Evolutionary conservation across 2,329 filamentous ascomycete genomes (phyloP).

Genomic region (Fusarium oligoseptatum): DNA sequence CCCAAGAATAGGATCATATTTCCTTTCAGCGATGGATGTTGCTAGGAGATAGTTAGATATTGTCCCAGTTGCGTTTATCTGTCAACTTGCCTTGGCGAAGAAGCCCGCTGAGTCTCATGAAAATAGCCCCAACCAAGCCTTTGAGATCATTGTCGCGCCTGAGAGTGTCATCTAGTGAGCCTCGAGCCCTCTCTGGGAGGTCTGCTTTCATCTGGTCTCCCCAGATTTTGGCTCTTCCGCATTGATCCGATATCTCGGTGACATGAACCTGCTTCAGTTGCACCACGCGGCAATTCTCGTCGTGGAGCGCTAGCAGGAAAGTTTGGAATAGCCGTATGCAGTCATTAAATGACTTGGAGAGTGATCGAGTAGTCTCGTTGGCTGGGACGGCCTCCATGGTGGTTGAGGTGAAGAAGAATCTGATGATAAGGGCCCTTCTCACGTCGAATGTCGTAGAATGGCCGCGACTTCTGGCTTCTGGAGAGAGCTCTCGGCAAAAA

Average conservation of each 20-base stretch:
- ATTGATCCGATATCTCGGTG: neutral
- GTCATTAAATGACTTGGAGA: neutral
- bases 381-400: neutral
- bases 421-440: neutral
- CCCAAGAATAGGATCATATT: neutral
- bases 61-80: neutral
- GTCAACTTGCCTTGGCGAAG: neutral
- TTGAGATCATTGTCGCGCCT: neutral
- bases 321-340: neutral
- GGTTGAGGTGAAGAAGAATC: neutral
- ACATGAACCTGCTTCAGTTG: neutral
- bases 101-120: neutral
- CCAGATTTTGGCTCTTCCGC: neutral
- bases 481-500: neutral
- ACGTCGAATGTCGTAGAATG: neutral
- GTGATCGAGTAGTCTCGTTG: neutral
- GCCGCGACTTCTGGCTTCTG: neutral
- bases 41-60: neutral
- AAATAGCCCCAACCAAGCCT: neutral
- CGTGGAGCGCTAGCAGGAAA: neutral
- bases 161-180: neutral
- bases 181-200: neutral
- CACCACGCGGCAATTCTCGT: neutral
- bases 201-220: neutral
- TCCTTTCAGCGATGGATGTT: neutral